Evolutionary conservation across 2,329 filamentous ascomycete species (phyloP), one percentile per base, ranked within the genome.

Genomic region (Claviceps sp.): DNA sequence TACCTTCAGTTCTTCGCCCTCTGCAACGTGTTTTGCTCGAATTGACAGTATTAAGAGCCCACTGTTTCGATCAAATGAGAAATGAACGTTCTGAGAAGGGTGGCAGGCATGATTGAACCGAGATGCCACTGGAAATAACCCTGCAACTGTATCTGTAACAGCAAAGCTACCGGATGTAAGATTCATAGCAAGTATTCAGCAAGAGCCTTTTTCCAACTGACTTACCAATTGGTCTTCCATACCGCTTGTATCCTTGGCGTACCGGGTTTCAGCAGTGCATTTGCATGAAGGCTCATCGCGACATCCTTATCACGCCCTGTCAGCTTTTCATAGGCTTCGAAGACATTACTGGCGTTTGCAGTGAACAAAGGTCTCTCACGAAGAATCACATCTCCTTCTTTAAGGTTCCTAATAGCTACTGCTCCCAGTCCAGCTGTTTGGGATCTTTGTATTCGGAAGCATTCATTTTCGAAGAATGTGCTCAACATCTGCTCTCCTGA

Each of bases 41-140:
- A 73, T 65, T 1, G 61, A 64, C 54, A 81, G 65, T 0, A 67
- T 61, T 38, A 82, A 69, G 3, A 64, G 60, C 6, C 64, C 56
- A 1, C 56, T 52, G 0, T 52, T 42, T 0, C 48, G 5, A 49
- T 75, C 67, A 56, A 70, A 78, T 1, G 47, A 56, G 58, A 75
- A 81, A 1, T 63, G 56, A 26, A 78, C 59, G 44, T 72, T 77
- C 51, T 68, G 61, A 3, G 57, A 61, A 0, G 70, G 66, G 1
- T 57, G 54, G 58, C 79, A 82, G 0, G 77, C 72, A 59, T 82
- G 79, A 59, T 82, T 82, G 64, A 82, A 81, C 2, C 78, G 69
- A 0, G 77, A 73, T 0, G 73, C 75, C 5, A 76, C 65, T 1
- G 73, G 67, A 52, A 78, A 80, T 2, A 80, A 55, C 1, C 67